Conservation (phyloP, 2,329 filamentous ascomycete species). For the Ceratocystis diversiconidia region DNA sequence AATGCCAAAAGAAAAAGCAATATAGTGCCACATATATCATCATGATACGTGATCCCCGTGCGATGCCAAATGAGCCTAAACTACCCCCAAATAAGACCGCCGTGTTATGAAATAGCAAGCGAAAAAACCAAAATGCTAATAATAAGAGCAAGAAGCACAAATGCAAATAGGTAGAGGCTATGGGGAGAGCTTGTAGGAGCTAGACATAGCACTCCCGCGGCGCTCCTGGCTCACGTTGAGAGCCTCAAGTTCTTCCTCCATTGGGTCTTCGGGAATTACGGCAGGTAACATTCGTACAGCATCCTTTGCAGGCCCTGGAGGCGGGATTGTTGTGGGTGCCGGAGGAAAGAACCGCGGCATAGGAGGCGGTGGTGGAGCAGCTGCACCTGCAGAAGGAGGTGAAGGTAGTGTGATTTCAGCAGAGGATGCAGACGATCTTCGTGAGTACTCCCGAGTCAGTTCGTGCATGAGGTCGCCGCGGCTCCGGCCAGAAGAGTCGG, state of each 20-base stretch:
- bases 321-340: not conserved
- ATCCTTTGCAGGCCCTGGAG: conserved; percentile 12
- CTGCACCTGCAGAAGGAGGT: not conserved
- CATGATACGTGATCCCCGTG: not conserved
- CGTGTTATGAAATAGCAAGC: not conserved
- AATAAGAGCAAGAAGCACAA: not conserved
- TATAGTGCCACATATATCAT: not conserved
- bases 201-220: conserved; percentile 9
- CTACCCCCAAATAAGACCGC: not conserved
- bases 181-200: conserved; percentile 13
- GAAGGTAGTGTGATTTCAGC: not conserved
- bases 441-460: conserved; percentile 13
- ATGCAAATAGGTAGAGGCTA: not conserved
- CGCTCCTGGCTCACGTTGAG: conserved; percentile 3
- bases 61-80: not conserved
- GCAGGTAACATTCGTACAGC: conserved; percentile 8
- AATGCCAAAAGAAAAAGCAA: not conserved
- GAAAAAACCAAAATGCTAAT: not conserved
- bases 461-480: conserved; percentile 16
- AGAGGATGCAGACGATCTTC: conserved; percentile 12
- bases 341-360: not conserved
- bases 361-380: not conserved
- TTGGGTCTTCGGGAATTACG: conserved; percentile 16
- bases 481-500: conserved; percentile 15
- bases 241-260: conserved; percentile 13